Percentiles rank a stretch among this genome's conserved stretches.
Evolutionary conservation across 306 rosid genomes (phyloP).

Genomic region (Acacia crassicarpa): DNA sequence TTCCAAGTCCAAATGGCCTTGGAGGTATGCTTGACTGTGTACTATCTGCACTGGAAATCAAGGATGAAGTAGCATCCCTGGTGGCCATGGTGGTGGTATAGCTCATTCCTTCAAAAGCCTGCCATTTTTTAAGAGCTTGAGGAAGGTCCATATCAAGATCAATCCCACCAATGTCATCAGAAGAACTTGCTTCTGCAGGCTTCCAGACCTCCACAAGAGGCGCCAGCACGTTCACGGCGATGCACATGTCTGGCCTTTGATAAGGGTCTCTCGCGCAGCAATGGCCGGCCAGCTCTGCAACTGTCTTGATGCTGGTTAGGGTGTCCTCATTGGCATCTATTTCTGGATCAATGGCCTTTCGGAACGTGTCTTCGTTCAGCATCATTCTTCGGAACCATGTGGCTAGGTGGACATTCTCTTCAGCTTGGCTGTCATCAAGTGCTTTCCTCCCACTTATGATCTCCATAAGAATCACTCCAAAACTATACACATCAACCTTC

Average conservation of each 20-base stretch:
- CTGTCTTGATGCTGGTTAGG: constrained; percentile 42
- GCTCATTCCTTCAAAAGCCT: constrained; percentile 49
- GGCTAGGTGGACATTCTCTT: constrained; percentile 80
- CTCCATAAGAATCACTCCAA: constrained; percentile 96
- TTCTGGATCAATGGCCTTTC: constrained; percentile 54
- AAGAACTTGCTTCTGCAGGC: constrained; percentile 47
- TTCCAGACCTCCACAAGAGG: constrained; percentile 82
- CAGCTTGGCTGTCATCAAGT: constrained; percentile 69
- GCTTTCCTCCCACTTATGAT: constrained; percentile 78
- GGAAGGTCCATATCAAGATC: constrained; percentile 62
- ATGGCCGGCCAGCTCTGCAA: constrained; percentile 82
- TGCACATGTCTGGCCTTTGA: constrained; percentile 89
- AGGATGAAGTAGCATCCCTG: constrained; percentile 21
- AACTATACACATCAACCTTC: constrained; percentile 86
- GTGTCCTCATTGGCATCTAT: constrained; percentile 64
- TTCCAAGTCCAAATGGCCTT: constrained; percentile 54
- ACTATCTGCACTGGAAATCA: constrained; percentile 33
- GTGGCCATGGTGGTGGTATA: constrained; percentile 11
- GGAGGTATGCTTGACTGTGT: constrained; percentile 65
- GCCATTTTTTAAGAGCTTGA: constrained; percentile 73
- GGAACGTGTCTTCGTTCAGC: constrained; percentile 42
- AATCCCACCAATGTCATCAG: constrained; percentile 53
- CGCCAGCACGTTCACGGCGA: constrained; percentile 71
- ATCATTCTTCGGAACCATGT: constrained; percentile 76
- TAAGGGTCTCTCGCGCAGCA: constrained; percentile 77